Conservation (phyloP, 2,329 filamentous ascomycete species). For the Penicillium sp. region DNA sequence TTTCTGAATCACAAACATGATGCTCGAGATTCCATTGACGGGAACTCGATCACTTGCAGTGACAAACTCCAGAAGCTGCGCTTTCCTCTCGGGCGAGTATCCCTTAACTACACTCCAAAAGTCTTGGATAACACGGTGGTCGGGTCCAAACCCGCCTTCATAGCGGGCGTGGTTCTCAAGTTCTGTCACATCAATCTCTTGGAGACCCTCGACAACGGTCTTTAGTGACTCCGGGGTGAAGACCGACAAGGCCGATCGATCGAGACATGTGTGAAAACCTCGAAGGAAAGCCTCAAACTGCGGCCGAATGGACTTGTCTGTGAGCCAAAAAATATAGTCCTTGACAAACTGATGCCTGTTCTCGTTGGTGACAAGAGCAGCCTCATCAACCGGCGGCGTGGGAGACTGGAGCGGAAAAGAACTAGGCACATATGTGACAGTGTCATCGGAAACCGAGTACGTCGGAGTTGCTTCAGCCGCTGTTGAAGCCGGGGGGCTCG, state of each 20-base stretch:
- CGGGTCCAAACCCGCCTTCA: constrained; percentile 73
- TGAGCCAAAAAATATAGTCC: constrained; percentile 85
- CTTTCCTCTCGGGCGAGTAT: constrained; percentile 66
- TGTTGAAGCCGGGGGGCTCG: constrained; percentile 29
- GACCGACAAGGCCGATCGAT: constrained; percentile 71
- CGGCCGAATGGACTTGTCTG: constrained; percentile 73
- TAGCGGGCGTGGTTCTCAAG: constrained; percentile 75
- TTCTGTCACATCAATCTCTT: constrained; percentile 76
- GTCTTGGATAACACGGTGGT: constrained; percentile 70
- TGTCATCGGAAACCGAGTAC: constrained; percentile 17
- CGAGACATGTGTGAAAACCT: constrained; percentile 78
- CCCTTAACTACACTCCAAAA: constrained; percentile 86
- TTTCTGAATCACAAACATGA: constrained; percentile 82
- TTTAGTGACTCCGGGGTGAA: constrained; percentile 74
- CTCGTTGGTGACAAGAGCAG: constrained; percentile 75
- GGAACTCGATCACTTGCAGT: constrained; percentile 91
- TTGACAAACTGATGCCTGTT: constrained; percentile 79
- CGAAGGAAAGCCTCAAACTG: constrained; percentile 80
- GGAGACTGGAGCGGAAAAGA: constrained; percentile 30
- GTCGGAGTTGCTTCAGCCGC: constrained; percentile 19
- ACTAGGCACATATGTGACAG: constrained; percentile 28
- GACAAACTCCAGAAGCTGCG: constrained; percentile 85
- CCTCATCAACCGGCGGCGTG: constrained; percentile 52
- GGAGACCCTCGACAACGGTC: constrained; percentile 78
- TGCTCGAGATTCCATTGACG: constrained; percentile 78